A percentile compares a stretch with the other conserved stretches of the same genome.
phyloP scores from a whole-genome alignment of 495 filamentous ascomycete genomes.

The Neurospora intermedia region DNA sequence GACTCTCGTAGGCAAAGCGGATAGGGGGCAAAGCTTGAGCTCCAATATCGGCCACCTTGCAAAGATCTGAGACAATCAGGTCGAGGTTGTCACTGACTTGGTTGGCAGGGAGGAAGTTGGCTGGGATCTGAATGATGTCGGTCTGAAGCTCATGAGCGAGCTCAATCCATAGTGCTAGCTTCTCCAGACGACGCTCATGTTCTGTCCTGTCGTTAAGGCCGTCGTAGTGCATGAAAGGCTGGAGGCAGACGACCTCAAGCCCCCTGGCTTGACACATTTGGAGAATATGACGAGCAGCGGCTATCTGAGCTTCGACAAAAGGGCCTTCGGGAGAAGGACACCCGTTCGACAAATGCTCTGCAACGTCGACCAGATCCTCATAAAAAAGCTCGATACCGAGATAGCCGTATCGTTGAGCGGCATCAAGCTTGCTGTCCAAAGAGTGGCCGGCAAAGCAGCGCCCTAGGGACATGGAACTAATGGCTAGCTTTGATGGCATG shows the following conservation, averaged over 20 bases:
- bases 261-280: slow-evolving; percentile 45
- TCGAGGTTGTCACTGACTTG: slow-evolving; percentile 46
- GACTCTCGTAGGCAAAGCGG: slow-evolving; percentile 65
- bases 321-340: slow-evolving; percentile 17
- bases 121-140: slow-evolving; percentile 64
- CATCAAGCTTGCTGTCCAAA: slow-evolving; percentile 53
- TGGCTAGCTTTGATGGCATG: slow-evolving; percentile 37
- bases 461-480: slow-evolving; percentile 66
- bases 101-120: slow-evolving; percentile 51
- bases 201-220: slow-evolving; percentile 55
- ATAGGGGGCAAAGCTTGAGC: slow-evolving; percentile 41
- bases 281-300: slow-evolving; percentile 47
- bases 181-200: slow-evolving; percentile 47
- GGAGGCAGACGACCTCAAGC: slow-evolving; percentile 58
- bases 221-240: slow-evolving; percentile 74
- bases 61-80: slow-evolving; percentile 54
- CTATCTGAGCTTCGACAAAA: slow-evolving; percentile 36
- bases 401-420: slow-evolving; percentile 54
- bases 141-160: slow-evolving; percentile 54
- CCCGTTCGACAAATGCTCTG: slow-evolving; percentile 18
- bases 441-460: slow-evolving; percentile 45
- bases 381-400: slow-evolving; percentile 69
- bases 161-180: slow-evolving; percentile 59
- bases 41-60: slow-evolving; percentile 56
- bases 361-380: slow-evolving; percentile 63